phyloP scores from a whole-genome alignment of 345 rosid species.

The Syzygium aqueum region DNA sequence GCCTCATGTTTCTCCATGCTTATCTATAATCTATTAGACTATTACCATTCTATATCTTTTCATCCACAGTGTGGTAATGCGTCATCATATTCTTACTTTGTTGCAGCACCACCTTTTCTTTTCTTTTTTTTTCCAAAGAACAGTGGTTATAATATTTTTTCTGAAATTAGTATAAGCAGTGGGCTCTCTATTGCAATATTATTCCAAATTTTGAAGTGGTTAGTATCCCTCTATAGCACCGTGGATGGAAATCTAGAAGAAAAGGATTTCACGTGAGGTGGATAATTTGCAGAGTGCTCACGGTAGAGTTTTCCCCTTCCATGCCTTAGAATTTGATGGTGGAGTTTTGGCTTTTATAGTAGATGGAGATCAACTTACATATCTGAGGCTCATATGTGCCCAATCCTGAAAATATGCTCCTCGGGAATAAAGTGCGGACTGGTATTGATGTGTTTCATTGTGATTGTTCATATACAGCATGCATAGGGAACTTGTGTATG shows the following conservation, averaged over 20 bases:
- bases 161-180: not conserved
- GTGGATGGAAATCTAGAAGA: not conserved
- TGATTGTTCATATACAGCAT: slow-evolving; percentile 15
- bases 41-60: not conserved
- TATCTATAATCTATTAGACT: not conserved
- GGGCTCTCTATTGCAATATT: not conserved
- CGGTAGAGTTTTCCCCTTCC: not conserved
- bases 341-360: not conserved
- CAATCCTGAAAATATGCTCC: not conserved
- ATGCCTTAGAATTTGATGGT: not conserved
- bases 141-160: not conserved
- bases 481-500: slow-evolving; percentile 31
- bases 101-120: not conserved
- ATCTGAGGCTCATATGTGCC: not conserved
- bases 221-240: not conserved
- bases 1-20: not conserved
- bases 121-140: not conserved
- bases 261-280: not conserved
- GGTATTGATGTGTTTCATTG: not conserved
- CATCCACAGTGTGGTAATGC: not conserved
- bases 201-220: not conserved
- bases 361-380: not conserved
- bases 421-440: not conserved
- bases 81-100: not conserved
- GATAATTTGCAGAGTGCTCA: not conserved